Conservation (phyloP, 2,329 filamentous ascomycete genomes). For the Annulohypoxylon truncatum region DNA sequence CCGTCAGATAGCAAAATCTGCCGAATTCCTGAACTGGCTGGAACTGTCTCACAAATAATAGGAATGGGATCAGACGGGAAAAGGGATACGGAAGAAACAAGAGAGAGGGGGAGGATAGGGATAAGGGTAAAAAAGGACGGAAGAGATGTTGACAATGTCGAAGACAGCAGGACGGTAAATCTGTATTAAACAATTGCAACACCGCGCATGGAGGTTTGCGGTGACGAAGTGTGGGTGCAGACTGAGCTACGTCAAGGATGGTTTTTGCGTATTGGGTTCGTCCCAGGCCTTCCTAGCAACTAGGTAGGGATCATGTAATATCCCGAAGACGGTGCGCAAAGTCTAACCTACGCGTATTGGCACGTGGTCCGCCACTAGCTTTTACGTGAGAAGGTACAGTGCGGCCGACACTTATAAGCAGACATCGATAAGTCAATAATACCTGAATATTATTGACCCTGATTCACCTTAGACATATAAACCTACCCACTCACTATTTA, state of each 20-base stretch:
- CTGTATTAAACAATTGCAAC: conserved; percentile 36
- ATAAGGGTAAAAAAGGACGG: conserved; percentile 18
- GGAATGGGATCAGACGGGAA: conserved; percentile 40
- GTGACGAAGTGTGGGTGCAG: conserved; percentile 29
- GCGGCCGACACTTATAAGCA: not conserved
- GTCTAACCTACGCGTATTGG: not conserved
- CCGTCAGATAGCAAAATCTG: conserved; percentile 7
- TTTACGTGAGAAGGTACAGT: conserved; percentile 3
- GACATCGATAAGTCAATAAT: conserved; percentile 11
- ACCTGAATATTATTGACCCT: conserved; percentile 11
- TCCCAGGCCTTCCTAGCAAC: not conserved
- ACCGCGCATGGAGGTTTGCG: conserved; percentile 19
- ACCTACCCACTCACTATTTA: not conserved
- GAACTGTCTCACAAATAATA: conserved; percentile 43
- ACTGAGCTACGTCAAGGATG: not conserved
- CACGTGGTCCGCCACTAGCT: not conserved
- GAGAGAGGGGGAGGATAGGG: conserved; percentile 25
- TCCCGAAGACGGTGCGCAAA: conserved; percentile 17
- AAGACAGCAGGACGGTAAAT: conserved; percentile 18
- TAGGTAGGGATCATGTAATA: conserved; percentile 37
- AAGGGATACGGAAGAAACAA: conserved; percentile 38
- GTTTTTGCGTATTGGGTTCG: not conserved
- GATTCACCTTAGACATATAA: conserved; percentile 11
- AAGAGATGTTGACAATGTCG: conserved; percentile 31
- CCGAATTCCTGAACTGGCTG: conserved; percentile 39